Conservation (phyloP, 371 early-diverging fungal species). For the Haplosporangium sp. region DNA sequence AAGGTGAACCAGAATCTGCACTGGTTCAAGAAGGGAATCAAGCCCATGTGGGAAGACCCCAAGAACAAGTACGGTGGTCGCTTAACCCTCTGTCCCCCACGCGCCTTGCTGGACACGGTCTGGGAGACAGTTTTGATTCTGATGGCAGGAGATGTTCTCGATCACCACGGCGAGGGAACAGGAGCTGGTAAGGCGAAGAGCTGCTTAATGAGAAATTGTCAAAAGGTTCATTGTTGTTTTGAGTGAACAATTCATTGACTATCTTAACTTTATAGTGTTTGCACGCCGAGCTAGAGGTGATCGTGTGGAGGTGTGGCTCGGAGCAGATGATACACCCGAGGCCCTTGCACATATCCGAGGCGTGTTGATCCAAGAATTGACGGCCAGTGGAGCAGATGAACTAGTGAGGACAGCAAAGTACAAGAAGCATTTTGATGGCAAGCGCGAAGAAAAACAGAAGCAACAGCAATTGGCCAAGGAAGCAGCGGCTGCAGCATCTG, state of each 20-base stretch:
- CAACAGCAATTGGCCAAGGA: constrained; percentile 20
- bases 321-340: constrained; percentile 50
- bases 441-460: constrained; percentile 30
- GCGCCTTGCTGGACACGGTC: constrained; percentile 56
- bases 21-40: constrained; percentile 65
- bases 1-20: constrained; percentile 63
- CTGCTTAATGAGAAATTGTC: background rate
- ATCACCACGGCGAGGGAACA: constrained; percentile 49
- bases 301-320: constrained; percentile 70
- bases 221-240: background rate
- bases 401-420: constrained; percentile 57
- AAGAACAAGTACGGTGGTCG: constrained; percentile 66
- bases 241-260: background rate
- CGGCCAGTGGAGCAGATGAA: constrained; percentile 49
- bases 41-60: constrained; percentile 74
- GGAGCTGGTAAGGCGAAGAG: constrained; percentile 34
- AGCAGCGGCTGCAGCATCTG: constrained; percentile 10
- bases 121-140: constrained; percentile 64
- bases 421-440: constrained; percentile 64
- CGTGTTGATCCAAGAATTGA: constrained; percentile 34
- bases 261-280: constrained; percentile 43
- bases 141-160: constrained; percentile 64
- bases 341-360: constrained; percentile 39
- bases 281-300: constrained; percentile 62
- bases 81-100: constrained; percentile 56